Evolutionary conservation across 164 flowering plant species (phyloP).

Genomic region (Piper longum): DNA sequence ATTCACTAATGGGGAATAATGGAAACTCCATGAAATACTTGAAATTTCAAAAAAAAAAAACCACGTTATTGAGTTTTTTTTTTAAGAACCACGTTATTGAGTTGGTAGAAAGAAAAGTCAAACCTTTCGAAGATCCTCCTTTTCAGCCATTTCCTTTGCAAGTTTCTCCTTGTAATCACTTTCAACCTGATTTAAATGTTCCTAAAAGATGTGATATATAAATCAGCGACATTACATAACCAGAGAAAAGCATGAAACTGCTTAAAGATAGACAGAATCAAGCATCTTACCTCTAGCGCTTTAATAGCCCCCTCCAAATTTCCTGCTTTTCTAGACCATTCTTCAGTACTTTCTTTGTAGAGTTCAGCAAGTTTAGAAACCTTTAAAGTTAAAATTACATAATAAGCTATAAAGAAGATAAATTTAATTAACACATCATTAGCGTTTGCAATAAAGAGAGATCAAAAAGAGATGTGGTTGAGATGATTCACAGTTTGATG

Average conservation of each 20-base stretch:
- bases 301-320: conserved; percentile 96
- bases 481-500: too few species aligned
- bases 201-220: conserved; percentile 25
- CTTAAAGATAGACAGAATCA: background rate
- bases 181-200: conserved; percentile 64
- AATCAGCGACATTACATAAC: background rate
- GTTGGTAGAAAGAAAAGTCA: conserved; percentile 2
- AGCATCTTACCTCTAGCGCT: conserved; percentile 62
- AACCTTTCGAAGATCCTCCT: conserved; percentile 60
- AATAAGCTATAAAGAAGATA: background rate
- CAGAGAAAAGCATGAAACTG: background rate
- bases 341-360: conserved; percentile 89
- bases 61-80: background rate
- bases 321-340: conserved; percentile 90
- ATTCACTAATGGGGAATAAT: background rate
- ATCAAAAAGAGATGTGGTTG: too few species aligned
- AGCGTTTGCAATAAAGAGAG: too few species aligned
- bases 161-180: conserved; percentile 57
- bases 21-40: background rate
- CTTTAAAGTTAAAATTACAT: conserved; percentile 5
- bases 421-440: too few species aligned
- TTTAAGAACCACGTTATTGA: background rate
- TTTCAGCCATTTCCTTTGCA: conserved; percentile 48
- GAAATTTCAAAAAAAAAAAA: background rate
- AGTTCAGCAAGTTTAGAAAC: conserved; percentile 69